phyloP scores from a whole-genome alignment of 108 stramenopile species.

The Cyclotella distinguenda region DNA sequence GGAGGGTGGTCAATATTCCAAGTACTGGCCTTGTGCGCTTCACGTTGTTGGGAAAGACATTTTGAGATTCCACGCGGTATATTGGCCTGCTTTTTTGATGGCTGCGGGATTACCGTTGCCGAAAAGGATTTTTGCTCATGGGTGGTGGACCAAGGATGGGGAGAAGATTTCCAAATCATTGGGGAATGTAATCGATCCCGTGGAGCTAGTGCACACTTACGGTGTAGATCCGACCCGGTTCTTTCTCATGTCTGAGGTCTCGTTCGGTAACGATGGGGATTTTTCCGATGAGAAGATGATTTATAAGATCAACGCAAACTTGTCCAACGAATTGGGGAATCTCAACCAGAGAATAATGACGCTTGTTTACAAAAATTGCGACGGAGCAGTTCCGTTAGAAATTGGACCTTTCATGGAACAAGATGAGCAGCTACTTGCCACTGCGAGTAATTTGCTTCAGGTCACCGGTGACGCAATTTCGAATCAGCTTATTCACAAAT shows the following conservation, averaged over 20 bases:
- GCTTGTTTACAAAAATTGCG: conserved; percentile 90
- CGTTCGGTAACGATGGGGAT: conserved; percentile 92
- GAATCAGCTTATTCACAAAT: conserved; percentile 78
- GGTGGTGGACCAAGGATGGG: conserved; percentile 98
- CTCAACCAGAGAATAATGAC: conserved; percentile 86
- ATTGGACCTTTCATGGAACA: conserved; percentile 56
- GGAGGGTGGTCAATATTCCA: conserved; percentile 51
- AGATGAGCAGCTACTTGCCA: conserved; percentile 68
- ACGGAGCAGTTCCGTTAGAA: conserved; percentile 58
- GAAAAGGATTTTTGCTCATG: conserved; percentile 92
- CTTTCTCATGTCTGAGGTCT: conserved; percentile 90
- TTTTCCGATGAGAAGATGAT: conserved; percentile 88
- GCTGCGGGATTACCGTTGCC: conserved; percentile 93
- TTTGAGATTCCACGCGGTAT: conserved; percentile 95
- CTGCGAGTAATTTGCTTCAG: conserved; percentile 55
- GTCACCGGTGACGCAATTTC: conserved; percentile 53
- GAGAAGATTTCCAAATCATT: conserved; percentile 94
- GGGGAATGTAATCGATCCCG: conserved; percentile 95
- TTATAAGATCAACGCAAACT: conserved; percentile 79
- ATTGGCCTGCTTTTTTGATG: conserved; percentile 98
- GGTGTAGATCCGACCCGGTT: conserved; percentile 93
- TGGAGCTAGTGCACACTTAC: conserved; percentile 83
- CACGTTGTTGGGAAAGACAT: conserved; percentile 99
- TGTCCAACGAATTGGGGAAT: conserved; percentile 95
- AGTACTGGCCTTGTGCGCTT: conserved; percentile 85